Evolutionary conservation across 768 basidiomycete genomes (phyloP), one percentile per base, ranked within the genome.

Genomic region (Suillus spraguei): DNA sequence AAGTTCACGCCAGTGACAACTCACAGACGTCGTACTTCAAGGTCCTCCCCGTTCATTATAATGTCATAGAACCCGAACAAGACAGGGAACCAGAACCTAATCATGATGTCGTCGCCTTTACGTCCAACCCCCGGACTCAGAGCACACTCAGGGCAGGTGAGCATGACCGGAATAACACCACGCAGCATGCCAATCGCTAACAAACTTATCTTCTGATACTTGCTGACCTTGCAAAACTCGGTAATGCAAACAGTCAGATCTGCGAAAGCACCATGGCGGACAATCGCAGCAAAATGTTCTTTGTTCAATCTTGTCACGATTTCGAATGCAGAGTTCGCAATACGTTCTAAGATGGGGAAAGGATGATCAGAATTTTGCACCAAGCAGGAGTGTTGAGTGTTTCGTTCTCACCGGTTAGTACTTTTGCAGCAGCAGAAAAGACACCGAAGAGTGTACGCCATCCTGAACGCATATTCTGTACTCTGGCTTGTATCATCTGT

Each of bases 361-460:
- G 55, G 28, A 65, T 65, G 54, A 61, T 44, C 9, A 41, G 17
- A 17, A n/a, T 28, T 14, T 53, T 50, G 50, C 32, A 47, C 39
- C 4, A 4, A 24, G 49, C 49, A 35, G 60, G 44, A 41, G 28
- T 20, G 53, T 22, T 46, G 59, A 35, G 38, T 33, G 2, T 54
- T 28, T 42, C 38, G 4, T 20, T 76, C 82, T 39, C 63, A 92
- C 94, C 92, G 70, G 94, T 96, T 32, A 90, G 80, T 32, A 94
- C 95, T 74, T 91, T 95, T 11, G 96, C 96, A 0, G 97, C 95
- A 17, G 97, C 94, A 39, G 96, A 92, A 73, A 99, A 99, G 16
- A 99, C 97, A 28, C 94, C 93, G 76, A 99, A 99, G 94, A 99
- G 98, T 2, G 97, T 99, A 64, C 95, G 83, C 97, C 97, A 99